Conservation (phyloP, 768 basidiomycete genomes). For the Leccinum sublutescens region DNA sequence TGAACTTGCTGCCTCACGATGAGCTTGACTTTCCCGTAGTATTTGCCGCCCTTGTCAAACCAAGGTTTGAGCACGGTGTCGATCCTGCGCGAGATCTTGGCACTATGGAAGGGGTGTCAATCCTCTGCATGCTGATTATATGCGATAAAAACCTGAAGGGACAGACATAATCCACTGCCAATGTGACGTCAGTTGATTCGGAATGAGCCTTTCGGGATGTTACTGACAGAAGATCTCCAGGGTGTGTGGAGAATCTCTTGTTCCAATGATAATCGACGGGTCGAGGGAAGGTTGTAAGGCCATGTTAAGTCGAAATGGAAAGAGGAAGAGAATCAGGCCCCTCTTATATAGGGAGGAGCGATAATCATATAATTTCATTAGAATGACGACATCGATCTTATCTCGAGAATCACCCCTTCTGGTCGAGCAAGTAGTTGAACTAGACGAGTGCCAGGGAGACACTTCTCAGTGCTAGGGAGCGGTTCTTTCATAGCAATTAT, state of each 20-base stretch:
- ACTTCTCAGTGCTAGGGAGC: no score
- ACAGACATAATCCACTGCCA: slow-evolving; percentile 81
- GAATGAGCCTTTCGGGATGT: not conserved
- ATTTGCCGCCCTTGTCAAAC: slow-evolving; percentile 56
- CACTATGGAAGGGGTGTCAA: slow-evolving; percentile 36
- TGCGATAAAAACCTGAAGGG: slow-evolving; percentile 58
- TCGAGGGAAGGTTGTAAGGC: slow-evolving; percentile 74
- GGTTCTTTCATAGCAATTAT: no score
- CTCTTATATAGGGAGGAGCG: not conserved
- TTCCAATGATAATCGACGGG: slow-evolving; percentile 63
- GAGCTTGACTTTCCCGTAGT: slow-evolving; percentile 69
- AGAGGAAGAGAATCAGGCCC: not conserved
- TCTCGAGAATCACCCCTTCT: not conserved
- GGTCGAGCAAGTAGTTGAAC: no score
- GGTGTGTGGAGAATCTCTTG: slow-evolving; percentile 50
- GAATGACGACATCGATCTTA: slow-evolving; percentile 5
- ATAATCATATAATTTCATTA: not conserved
- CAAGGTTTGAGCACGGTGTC: slow-evolving; percentile 47
- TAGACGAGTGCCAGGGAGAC: no score
- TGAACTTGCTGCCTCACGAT: slow-evolving; percentile 72
- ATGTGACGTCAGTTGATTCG: not conserved
- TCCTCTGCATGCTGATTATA: not conserved
- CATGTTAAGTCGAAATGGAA: slow-evolving; percentile 41
- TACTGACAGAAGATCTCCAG: slow-evolving; percentile 74
- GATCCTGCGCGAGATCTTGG: slow-evolving; percentile 59